These are phyloP conservation scores for Sporisorium exsertum DNA, from an alignment of 1,284 basidiomycete species.

Conservation along the genomic window DNA sequence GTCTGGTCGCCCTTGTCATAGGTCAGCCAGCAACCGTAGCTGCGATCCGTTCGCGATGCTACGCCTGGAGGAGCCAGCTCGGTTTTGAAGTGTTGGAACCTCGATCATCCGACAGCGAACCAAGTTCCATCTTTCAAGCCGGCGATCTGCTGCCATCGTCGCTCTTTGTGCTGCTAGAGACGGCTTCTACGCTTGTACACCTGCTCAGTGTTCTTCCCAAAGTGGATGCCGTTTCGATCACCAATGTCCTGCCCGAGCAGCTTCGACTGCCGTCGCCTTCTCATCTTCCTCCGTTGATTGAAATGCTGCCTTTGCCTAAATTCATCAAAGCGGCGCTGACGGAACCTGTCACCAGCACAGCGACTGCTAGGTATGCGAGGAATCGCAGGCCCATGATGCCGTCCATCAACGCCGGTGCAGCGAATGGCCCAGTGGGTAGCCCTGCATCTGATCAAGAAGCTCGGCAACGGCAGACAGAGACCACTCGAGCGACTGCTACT, in stretches of 20 bases:
- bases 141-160: constrained; percentile 28
- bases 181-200: constrained; percentile 23
- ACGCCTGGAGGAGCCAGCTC: constrained; percentile 19
- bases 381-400: constrained; percentile 42
- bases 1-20: constrained; percentile 17
- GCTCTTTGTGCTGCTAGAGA: constrained; percentile 39
- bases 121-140: constrained; percentile 9
- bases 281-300: constrained; percentile 39
- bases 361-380: constrained; percentile 16
- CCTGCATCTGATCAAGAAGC: neutral
- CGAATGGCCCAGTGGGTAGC: neutral
- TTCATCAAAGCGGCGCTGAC: constrained; percentile 26
- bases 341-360: constrained; percentile 10
- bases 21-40: constrained; percentile 24
- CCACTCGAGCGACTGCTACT: neutral
- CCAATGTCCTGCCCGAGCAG: constrained; percentile 23
- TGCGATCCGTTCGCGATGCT: constrained; percentile 14
- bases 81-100: constrained; percentile 14
- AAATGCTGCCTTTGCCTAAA: constrained; percentile 35
- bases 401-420: constrained; percentile 10
- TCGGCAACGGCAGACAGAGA: neutral
- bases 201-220: constrained; percentile 41
- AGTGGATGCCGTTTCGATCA: constrained; percentile 32
- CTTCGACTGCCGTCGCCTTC: constrained; percentile 48
- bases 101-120: neutral